Percentiles rank a stretch among this genome's conserved stretches.
Conservation (phyloP, 352 stramenopile genomes). For the Phytophthora capsici region DNA sequence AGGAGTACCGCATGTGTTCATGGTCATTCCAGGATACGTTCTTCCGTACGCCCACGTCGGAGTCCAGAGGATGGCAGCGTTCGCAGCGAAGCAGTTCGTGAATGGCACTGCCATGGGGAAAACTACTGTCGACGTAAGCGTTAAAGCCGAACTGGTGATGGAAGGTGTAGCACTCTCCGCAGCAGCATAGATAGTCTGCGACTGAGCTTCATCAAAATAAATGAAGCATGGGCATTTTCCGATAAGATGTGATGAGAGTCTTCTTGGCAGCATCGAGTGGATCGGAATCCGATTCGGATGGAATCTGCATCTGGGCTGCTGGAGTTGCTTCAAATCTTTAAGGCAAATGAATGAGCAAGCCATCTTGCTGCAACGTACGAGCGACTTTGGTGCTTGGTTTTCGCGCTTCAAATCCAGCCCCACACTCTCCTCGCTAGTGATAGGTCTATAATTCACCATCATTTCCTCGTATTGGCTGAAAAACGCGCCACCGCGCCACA, state of each 20-base stretch:
- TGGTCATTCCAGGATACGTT: conserved; percentile 33
- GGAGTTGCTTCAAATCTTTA: conserved; percentile 16
- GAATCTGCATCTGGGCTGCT: conserved; percentile 1
- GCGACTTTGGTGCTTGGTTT: conserved; percentile 26
- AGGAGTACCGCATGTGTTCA: conserved; percentile 52
- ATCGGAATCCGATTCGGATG: no score
- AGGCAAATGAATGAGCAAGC: conserved; percentile 25
- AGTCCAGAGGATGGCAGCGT: conserved; percentile 34
- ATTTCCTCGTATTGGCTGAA: conserved; percentile 27
- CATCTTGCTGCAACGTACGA: conserved; percentile 10
- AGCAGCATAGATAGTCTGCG: background rate
- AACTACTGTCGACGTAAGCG: background rate
- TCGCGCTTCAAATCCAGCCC: conserved; percentile 10
- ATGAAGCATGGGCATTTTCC: no score
- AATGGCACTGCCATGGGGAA: background rate
- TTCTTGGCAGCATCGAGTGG: no score
- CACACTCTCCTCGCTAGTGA: conserved; percentile 1
- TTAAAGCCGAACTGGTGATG: background rate
- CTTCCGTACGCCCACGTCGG: conserved; percentile 38
- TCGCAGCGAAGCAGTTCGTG: conserved; percentile 33
- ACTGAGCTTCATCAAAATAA: no score
- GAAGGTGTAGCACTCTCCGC: background rate
- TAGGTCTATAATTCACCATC: conserved; percentile 13
- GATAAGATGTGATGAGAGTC: no score
- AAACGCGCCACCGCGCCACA: conserved; percentile 14